These are phyloP conservation scores for Phellinidium pouzarii DNA, from an alignment of 1,284 basidiomycete genomes.

Conservation along the genomic window DNA sequence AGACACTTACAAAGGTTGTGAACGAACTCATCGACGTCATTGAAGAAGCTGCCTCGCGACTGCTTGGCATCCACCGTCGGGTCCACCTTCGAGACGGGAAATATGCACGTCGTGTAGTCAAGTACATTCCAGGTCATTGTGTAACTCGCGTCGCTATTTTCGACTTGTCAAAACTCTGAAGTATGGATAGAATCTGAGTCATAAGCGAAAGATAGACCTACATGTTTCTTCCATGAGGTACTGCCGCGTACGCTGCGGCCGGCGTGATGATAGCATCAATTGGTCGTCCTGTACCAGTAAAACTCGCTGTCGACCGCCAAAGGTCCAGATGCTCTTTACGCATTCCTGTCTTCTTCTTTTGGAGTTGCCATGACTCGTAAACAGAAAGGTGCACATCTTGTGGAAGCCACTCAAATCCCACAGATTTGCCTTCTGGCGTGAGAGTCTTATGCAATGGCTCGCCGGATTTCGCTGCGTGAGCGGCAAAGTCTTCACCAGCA, in stretches of 20 bases:
- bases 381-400: constrained; percentile 30
- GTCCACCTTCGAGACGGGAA: constrained; percentile 63
- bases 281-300: constrained; percentile 53
- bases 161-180: constrained; percentile 19
- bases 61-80: constrained; percentile 38
- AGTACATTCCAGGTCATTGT: constrained; percentile 62
- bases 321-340: constrained; percentile 47
- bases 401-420: constrained; percentile 9
- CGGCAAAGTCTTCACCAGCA: constrained; percentile 36
- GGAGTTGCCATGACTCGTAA: constrained; percentile 51
- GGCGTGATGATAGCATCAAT: constrained; percentile 60
- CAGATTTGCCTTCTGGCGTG: constrained; percentile 26
- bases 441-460: constrained; percentile 49
- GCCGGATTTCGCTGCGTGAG: constrained; percentile 33
- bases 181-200: constrained; percentile 25
- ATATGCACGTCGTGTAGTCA: constrained; percentile 56
- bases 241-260: constrained; percentile 42
- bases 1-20: constrained; percentile 49
- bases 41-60: constrained; percentile 38
- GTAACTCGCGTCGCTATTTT: constrained; percentile 39
- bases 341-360: constrained; percentile 38
- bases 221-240: constrained; percentile 47
- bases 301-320: constrained; percentile 43
- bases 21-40: constrained; percentile 38
- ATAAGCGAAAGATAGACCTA: constrained; percentile 23